Evolutionary conservation across 73 alveolate species (phyloP).

Genomic region (Paramecium sonneborni): DNA sequence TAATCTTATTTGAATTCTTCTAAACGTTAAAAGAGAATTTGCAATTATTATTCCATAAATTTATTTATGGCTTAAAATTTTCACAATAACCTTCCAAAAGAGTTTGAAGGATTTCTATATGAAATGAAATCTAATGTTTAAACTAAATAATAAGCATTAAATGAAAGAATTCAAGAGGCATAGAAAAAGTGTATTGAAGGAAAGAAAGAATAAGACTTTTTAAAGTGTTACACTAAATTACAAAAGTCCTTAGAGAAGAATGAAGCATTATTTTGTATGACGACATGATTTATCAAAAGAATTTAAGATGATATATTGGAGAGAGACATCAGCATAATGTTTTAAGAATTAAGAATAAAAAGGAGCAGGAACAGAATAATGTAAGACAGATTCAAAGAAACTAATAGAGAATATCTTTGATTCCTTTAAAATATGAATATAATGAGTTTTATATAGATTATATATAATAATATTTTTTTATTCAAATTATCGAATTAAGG

Average conservation of each 20-base stretch:
- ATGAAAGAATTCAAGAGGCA: not conserved
- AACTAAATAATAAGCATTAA: not conserved
- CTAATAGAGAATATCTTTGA: not conserved
- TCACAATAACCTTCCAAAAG: not conserved
- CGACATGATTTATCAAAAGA: not conserved
- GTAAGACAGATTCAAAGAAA: not conserved
- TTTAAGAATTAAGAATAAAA: not conserved
- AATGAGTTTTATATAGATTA: too few species aligned
- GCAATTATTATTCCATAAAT: not conserved
- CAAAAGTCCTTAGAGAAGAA: not conserved
- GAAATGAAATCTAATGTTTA: not conserved
- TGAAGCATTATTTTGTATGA: not conserved
- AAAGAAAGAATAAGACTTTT: not conserved
- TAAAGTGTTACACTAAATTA: not conserved
- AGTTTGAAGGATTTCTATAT: conserved; percentile 7
- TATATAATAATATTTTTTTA: too few species aligned
- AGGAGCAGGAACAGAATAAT: not conserved
- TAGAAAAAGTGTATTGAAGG: not conserved
- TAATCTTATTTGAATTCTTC: conserved; percentile 46
- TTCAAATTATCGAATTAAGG: not conserved
- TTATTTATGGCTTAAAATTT: conserved; percentile 26
- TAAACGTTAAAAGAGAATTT: conserved; percentile 31
- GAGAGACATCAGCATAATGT: not conserved
- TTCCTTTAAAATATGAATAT: conserved; percentile 4
- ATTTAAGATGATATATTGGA: conserved; percentile 4